These are phyloP conservation scores for Cryptococcus sp. DNA, from an alignment of 1,284 basidiomycete species.

Conservation along the genomic window DNA sequence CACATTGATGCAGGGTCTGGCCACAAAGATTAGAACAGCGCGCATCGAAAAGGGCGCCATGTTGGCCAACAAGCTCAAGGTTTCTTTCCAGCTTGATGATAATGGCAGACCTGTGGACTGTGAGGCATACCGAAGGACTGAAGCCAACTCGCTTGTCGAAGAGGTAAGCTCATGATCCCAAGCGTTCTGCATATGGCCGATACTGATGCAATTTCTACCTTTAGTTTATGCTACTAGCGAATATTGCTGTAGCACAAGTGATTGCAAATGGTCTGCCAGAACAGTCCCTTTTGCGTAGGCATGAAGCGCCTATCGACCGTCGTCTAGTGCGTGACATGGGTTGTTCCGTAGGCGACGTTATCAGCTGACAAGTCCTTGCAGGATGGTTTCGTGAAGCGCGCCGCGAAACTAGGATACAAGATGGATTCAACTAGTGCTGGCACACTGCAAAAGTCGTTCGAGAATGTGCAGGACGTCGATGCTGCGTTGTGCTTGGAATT, in stretches of 20 bases:
- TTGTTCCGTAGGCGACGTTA: slow-evolving; percentile 9
- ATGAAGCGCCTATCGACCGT: slow-evolving; percentile 89
- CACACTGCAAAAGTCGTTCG: slow-evolving; percentile 79
- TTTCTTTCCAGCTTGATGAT: slow-evolving; percentile 81
- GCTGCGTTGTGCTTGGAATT: slow-evolving; percentile 75
- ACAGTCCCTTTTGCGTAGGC: slow-evolving; percentile 88
- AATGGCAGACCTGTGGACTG: slow-evolving; percentile 82
- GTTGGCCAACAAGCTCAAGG: slow-evolving; percentile 68
- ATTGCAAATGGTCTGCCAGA: slow-evolving; percentile 92
- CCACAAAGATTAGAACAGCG: slow-evolving; percentile 70
- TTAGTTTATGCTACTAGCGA: slow-evolving; percentile 91
- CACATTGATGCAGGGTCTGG: slow-evolving; percentile 56
- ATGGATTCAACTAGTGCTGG: slow-evolving; percentile 80
- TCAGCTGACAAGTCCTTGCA: slow-evolving; percentile 43
- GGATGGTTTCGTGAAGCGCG: slow-evolving; percentile 76
- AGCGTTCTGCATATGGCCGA: background rate
- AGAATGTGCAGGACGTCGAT: slow-evolving; percentile 69
- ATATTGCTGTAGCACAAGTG: slow-evolving; percentile 86
- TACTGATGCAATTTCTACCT: slow-evolving; percentile 12
- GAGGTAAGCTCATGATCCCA: slow-evolving; percentile 66
- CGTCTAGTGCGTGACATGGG: slow-evolving; percentile 64
- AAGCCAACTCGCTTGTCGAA: slow-evolving; percentile 82
- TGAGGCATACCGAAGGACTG: slow-evolving; percentile 63
- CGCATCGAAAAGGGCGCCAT: slow-evolving; percentile 83
- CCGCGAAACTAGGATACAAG: slow-evolving; percentile 76